Evolutionary conservation across 306 rosid genomes (phyloP).

Genomic region (Gastrolobium bilobum): DNA sequence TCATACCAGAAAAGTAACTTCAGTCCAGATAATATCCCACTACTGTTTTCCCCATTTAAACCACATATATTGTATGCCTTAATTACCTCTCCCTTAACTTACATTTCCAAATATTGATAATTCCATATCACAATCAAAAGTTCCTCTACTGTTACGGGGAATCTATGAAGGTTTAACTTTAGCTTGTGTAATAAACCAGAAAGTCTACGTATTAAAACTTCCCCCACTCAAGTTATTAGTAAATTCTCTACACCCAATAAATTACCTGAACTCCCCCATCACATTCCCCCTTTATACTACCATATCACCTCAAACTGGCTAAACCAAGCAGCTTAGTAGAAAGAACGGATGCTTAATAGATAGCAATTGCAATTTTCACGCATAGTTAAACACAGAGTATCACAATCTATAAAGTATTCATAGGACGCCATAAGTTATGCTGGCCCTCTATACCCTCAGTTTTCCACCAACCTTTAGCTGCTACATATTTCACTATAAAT

Average conservation of each 20-base stretch:
- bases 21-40: constrained; percentile 26
- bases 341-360: neutral
- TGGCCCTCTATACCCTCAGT: neutral
- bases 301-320: constrained; percentile 10
- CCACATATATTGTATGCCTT: neutral
- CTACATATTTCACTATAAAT: constrained; percentile 24
- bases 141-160: neutral
- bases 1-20: constrained; percentile 7
- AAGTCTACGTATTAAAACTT: constrained; percentile 4
- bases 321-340: constrained; percentile 8
- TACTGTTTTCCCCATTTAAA: neutral
- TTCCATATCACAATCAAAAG: constrained; percentile 4
- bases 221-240: neutral
- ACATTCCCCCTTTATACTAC: constrained; percentile 5
- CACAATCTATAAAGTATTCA: constrained; percentile 2
- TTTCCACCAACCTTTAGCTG: constrained; percentile 14
- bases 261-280: neutral
- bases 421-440: constrained; percentile 5
- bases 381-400: neutral
- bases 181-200: neutral
- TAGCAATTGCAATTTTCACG: neutral
- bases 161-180: neutral
- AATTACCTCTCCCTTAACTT: neutral
- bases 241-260: neutral
- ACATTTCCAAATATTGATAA: neutral